phyloP scores from a whole-genome alignment of 2,329 filamentous ascomycete genomes.

The Diaporthe vexans region DNA sequence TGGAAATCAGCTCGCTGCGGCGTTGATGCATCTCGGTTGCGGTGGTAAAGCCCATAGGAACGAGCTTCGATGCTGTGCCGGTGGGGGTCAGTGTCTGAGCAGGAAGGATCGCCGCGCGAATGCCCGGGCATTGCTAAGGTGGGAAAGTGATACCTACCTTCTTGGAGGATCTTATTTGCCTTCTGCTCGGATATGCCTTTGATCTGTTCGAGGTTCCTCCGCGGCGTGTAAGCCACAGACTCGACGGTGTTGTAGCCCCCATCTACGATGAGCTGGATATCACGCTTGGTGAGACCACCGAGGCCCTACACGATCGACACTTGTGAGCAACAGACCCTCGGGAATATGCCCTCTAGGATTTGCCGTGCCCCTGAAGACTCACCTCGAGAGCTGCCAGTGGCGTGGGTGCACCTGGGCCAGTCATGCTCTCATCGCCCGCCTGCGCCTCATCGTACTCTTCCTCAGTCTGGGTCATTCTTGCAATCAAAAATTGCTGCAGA shows the following conservation, averaged over 20 bases:
- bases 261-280: conserved; percentile 93
- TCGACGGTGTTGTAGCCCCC: conserved; percentile 97
- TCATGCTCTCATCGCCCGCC: conserved; percentile 77
- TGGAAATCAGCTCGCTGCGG: conserved; percentile 96
- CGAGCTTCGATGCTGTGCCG: conserved; percentile 85
- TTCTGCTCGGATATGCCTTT: conserved; percentile 99
- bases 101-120: conserved; percentile 20
- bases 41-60: conserved; percentile 99
- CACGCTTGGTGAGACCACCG: conserved; percentile 90
- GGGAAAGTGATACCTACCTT: conserved; percentile 71
- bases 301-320: conserved; percentile 74
- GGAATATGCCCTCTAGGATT: not conserved
- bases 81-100: conserved; percentile 13
- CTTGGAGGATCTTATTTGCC: conserved; percentile 88
- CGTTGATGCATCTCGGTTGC: conserved; percentile 99
- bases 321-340: not conserved
- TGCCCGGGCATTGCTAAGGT: not conserved
- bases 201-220: conserved; percentile 88
- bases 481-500: not conserved
- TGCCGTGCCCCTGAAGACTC: conserved; percentile 47
- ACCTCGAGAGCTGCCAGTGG: conserved; percentile 90
- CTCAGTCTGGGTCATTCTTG: conserved; percentile 63
- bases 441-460: conserved; percentile 79
- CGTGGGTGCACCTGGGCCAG: conserved; percentile 93
- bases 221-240: conserved; percentile 92